Base-by-base conservation (phyloP, 495 filamentous ascomycete genomes). In the Lophiostoma macrostomum region DNA sequence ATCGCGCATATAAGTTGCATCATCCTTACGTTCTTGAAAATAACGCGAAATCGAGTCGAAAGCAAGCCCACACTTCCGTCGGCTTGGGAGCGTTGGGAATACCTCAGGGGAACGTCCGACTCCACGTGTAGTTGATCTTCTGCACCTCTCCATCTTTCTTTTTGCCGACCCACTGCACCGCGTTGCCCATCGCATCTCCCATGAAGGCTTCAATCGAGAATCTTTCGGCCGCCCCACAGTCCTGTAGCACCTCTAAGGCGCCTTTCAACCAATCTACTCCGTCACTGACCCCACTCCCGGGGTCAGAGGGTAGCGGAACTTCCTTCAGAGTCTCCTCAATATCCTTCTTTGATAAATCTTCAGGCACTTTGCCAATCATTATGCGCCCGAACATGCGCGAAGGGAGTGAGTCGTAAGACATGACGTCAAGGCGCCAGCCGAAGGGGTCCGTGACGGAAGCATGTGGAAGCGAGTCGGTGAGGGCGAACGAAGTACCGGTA, bases 41-140 rank as follows among this genome's bases (percentile, higher is more conserved):
- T n/a, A n/a, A n/a, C n/a, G n/a, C n/a, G n/a, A n/a, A n/a, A n/a
- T n/a, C n/a, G n/a, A n/a, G n/a, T n/a, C n/a, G n/a, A n/a, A n/a
- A n/a, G n/a, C n/a, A n/a, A n/a, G n/a, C n/a, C n/a, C n/a, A n/a
- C n/a, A n/a, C n/a, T n/a, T n/a, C n/a, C n/a, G n/a, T n/a, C n/a
- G n/a, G n/a, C n/a, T n/a, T n/a, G n/a, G n/a, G n/a, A n/a, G n/a
- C n/a, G n/a, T n/a, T n/a, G n/a, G n/a, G n/a, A n/a, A n/a, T n/a
- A n/a, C n/a, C n/a, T 56, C 53, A 56, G n/a, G 53, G 53, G 42
- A 56, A 56, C 5, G 53, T 56, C 25, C 53, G 3, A 42, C 53
- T 56, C 53, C 53, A 50, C 1, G 53, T 56, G 42, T 56, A 56
- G 28, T 56, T 56, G 20, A 56, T 18, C 36, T 50, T 56, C 43